A percentile compares a stretch with the other conserved stretches of the same genome.
These are phyloP conservation scores for Pleoardoris graminearum DNA, from an alignment of 2,329 filamentous ascomycete species.

Conservation along the genomic window DNA sequence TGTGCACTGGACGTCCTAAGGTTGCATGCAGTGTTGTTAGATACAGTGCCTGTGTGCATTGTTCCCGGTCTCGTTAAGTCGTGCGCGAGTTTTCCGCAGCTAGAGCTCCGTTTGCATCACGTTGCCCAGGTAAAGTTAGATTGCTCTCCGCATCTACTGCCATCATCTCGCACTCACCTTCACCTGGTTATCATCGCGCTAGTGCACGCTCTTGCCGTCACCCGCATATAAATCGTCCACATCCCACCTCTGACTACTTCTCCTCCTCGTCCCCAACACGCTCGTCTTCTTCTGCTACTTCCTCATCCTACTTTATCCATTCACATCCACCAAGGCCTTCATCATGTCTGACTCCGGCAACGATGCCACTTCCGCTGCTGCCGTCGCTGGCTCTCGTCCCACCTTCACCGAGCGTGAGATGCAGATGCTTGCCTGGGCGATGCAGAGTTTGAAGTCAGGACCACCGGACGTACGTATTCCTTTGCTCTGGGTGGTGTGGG, in stretches of 20 bases:
- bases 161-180: constrained; percentile 17
- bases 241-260: not conserved
- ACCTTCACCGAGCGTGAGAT: constrained; percentile 43
- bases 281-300: constrained; percentile 20
- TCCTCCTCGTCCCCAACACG: not conserved
- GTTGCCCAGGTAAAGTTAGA: constrained; percentile 10
- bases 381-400: constrained; percentile 8
- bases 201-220: not conserved
- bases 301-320: not conserved
- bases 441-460: constrained; percentile 44
- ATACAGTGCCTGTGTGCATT: constrained; percentile 8
- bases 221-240: not conserved
- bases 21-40: too few relatives aligned
- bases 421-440: constrained; percentile 40
- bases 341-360: constrained; percentile 32
- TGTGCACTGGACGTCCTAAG: too few relatives aligned
- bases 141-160: not conserved
- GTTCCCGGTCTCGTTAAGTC: not conserved
- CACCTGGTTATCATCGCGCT: constrained; percentile 9
- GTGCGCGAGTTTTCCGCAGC: not conserved
- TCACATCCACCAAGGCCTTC: not conserved
- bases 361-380: constrained; percentile 5
- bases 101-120: not conserved
- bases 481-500: too few relatives aligned
- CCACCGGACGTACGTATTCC: constrained; percentile 35